Evolutionary conservation across 306 rosid genomes (phyloP).

Genomic region (Vigna hirtella): DNA sequence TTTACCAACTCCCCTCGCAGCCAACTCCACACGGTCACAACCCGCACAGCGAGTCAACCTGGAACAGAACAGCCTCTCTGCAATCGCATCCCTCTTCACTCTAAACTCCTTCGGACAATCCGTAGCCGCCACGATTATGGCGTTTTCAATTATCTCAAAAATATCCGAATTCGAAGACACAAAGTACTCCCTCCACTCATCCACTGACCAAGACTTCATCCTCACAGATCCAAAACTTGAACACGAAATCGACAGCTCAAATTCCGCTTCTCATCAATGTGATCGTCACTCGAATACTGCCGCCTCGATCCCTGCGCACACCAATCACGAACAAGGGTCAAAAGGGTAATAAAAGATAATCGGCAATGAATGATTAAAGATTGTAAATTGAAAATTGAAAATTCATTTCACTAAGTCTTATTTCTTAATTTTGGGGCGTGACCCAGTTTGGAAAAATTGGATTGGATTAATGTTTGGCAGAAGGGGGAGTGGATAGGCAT

Average conservation of each 20-base stretch:
- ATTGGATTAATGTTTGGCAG: conserved; percentile 44
- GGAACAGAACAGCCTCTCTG: conserved; percentile 71
- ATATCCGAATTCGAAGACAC: conserved; percentile 70
- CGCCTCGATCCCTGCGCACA: conserved; percentile 19
- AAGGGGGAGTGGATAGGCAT: not conserved
- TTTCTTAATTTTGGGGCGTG: not conserved
- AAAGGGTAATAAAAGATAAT: conserved; percentile 21
- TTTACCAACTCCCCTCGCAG: conserved; percentile 47
- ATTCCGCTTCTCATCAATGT: conserved; percentile 37
- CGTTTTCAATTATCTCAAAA: conserved; percentile 81
- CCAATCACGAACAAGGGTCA: conserved; percentile 21
- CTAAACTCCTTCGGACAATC: conserved; percentile 87
- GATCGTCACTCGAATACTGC: not conserved
- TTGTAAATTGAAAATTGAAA: not conserved
- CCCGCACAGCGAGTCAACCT: conserved; percentile 67
- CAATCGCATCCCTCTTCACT: conserved; percentile 76
- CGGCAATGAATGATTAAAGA: conserved; percentile 39
- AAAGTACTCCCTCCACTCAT: conserved; percentile 86
- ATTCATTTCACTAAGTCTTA: too few species aligned
- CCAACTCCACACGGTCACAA: conserved; percentile 68
- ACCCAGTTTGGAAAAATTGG: conserved; percentile 17
- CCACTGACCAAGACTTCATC: conserved; percentile 75
- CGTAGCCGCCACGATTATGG: conserved; percentile 86
- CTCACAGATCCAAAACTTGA: conserved; percentile 41
- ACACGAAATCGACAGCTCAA: conserved; percentile 48